phyloP scores from a whole-genome alignment of 805 yeast genomes.

The Candida sphagnicola region DNA sequence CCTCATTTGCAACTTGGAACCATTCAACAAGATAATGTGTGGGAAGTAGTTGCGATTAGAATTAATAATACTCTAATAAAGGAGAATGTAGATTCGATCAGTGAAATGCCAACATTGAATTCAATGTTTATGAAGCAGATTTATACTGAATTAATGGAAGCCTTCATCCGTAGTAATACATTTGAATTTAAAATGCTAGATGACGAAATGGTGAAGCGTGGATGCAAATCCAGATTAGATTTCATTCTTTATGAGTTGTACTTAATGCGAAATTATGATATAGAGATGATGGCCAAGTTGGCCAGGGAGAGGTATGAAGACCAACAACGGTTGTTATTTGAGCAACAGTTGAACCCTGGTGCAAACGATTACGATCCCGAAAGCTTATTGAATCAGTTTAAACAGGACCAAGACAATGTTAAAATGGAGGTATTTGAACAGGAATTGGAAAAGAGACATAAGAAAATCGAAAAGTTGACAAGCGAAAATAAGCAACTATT shows the following conservation, averaged over 20 bases:
- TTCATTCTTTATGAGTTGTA: slow-evolving; percentile 19
- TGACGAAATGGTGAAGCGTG: neutral
- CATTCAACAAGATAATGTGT: slow-evolving; percentile 20
- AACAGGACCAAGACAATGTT: slow-evolving; percentile 12
- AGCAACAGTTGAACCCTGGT: neutral
- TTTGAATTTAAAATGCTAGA: too few species aligned
- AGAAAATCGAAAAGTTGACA: slow-evolving; percentile 17
- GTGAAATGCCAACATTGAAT: slow-evolving; percentile 22
- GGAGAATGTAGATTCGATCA: slow-evolving; percentile 11
- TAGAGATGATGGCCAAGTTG: slow-evolving; percentile 19
- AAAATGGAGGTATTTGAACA: slow-evolving; percentile 16
- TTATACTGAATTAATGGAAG: slow-evolving; percentile 14
- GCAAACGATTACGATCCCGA: neutral
- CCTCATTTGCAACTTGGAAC: slow-evolving; percentile 29
- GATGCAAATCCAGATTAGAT: slow-evolving; percentile 10
- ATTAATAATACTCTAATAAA: slow-evolving; percentile 18
- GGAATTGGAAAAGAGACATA: slow-evolving; percentile 18
- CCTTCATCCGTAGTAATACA: too few species aligned
- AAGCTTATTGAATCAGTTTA: slow-evolving; percentile 10
- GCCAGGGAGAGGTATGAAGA: slow-evolving; percentile 18
- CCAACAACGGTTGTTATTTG: slow-evolving; percentile 5
- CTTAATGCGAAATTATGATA: slow-evolving; percentile 16
- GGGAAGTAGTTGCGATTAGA: slow-evolving; percentile 35
- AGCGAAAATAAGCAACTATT: slow-evolving; percentile 26
- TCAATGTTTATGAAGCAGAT: slow-evolving; percentile 21